Evolutionary conservation across 2,329 filamentous ascomycete genomes (phyloP).

Genomic region (Didymella sp.): DNA sequence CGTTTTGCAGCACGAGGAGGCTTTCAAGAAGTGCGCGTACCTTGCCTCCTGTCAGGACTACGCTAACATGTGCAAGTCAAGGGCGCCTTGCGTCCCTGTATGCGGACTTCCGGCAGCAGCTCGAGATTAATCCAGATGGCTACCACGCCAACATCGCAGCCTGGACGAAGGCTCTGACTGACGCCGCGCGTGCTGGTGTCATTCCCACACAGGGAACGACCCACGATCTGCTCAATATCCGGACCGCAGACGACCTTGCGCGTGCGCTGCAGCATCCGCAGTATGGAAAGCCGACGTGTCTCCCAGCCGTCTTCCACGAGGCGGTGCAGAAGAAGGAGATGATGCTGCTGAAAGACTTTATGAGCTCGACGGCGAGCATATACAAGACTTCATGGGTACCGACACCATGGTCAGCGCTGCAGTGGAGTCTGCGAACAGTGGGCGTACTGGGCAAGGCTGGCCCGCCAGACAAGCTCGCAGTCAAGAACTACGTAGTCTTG

Average conservation of each 20-base stretch:
- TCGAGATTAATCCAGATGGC: constrained; percentile 81
- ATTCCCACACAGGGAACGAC: constrained; percentile 53
- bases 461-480: constrained; percentile 63
- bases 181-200: constrained; percentile 70
- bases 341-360: constrained; percentile 73
- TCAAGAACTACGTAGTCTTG: constrained; percentile 70
- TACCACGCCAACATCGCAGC: constrained; percentile 80
- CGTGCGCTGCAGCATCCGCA: constrained; percentile 76
- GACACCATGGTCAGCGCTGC: constrained; percentile 72
- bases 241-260: constrained; percentile 68
- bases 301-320: constrained; percentile 80
- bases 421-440: constrained; percentile 74
- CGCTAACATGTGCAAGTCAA: constrained; percentile 54
- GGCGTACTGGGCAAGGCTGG: constrained; percentile 63
- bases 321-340: constrained; percentile 73
- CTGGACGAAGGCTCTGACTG: constrained; percentile 78
- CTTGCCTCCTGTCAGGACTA: neutral
- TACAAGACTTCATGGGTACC: constrained; percentile 74
- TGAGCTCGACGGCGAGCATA: constrained; percentile 70
- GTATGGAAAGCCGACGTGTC: constrained; percentile 79
- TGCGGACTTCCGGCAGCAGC: constrained; percentile 81
- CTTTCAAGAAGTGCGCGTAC: constrained; percentile 52
- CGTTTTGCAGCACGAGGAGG: constrained; percentile 58
- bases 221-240: constrained; percentile 59
- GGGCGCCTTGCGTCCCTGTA: constrained; percentile 84